Conservation (phyloP, 306 rosid species). For the Dryas octopetala region DNA sequence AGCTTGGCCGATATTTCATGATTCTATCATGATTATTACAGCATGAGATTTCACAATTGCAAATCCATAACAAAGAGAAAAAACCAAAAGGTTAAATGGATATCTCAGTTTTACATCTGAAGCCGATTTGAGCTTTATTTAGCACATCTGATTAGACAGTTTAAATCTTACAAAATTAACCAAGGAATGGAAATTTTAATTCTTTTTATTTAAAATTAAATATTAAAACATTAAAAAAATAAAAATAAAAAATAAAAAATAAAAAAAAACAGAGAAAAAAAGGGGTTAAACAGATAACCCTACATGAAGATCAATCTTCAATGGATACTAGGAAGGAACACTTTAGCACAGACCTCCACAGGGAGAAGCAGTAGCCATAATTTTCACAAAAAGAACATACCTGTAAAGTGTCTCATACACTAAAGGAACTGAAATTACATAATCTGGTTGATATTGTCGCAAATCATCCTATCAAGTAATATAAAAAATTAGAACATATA, state of each 20-base stretch:
- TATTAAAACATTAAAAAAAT: neutral
- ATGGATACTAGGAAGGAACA: neutral
- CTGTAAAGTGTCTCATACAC: slow-evolving; percentile 90
- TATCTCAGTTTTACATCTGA: neutral
- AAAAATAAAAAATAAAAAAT: neutral
- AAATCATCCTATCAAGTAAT: slow-evolving; percentile 63
- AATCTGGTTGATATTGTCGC: slow-evolving; percentile 64
- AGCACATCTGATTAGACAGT: neutral
- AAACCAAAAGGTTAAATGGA: neutral
- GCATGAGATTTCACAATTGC: neutral
- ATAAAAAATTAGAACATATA: slow-evolving; percentile 1
- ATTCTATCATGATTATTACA: neutral
- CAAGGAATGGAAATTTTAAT: neutral
- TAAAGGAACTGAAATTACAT: slow-evolving; percentile 83
- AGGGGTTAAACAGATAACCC: neutral
- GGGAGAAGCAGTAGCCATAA: neutral
- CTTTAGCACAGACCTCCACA: neutral
- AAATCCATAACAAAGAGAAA: neutral
- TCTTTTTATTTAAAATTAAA: neutral
- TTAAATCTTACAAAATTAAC: neutral
- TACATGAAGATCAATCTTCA: neutral
- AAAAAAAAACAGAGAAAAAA: neutral
- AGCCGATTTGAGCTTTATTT: neutral
- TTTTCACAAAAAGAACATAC: slow-evolving; percentile 37
- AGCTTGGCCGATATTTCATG: neutral